These are phyloP conservation scores for Calonectria fujianensis DNA, from an alignment of 2,329 filamentous ascomycete genomes.

Conservation along the genomic window DNA sequence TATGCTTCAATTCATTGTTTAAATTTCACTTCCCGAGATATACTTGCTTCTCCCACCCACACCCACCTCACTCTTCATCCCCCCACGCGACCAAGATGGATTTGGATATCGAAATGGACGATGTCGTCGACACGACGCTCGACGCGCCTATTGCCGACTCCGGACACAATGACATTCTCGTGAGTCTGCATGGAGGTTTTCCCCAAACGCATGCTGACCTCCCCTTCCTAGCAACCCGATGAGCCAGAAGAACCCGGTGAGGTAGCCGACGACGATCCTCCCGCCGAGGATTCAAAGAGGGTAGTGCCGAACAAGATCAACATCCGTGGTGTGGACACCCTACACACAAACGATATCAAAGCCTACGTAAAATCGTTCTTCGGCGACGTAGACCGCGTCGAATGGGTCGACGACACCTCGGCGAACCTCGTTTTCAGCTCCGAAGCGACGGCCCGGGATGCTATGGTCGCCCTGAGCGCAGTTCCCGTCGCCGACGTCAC, in stretches of 20 bases:
- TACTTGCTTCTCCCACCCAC: background rate
- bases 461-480: constrained; percentile 72
- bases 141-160: constrained; percentile 55
- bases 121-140: constrained; percentile 67
- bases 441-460: constrained; percentile 71
- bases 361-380: constrained; percentile 83
- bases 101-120: constrained; percentile 82
- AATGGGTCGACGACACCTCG: constrained; percentile 97
- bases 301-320: constrained; percentile 80
- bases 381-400: constrained; percentile 76
- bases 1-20: constrained; percentile 8
- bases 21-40: too few relatives aligned
- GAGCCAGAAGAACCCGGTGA: constrained; percentile 63
- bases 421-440: constrained; percentile 88
- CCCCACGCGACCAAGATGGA: constrained; percentile 72
- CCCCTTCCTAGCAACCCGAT: constrained; percentile 57
- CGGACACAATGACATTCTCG: constrained; percentile 61
- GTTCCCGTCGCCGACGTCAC: constrained; percentile 72
- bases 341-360: constrained; percentile 88
- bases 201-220: constrained; percentile 44
- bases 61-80: background rate
- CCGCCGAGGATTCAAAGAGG: constrained; percentile 52
- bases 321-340: constrained; percentile 86
- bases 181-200: constrained; percentile 48
- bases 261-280: constrained; percentile 60